Percentiles rank a stretch among this genome's conserved stretches.
Conservation (phyloP, 805 yeast genomes). For the Candida caryicola region DNA sequence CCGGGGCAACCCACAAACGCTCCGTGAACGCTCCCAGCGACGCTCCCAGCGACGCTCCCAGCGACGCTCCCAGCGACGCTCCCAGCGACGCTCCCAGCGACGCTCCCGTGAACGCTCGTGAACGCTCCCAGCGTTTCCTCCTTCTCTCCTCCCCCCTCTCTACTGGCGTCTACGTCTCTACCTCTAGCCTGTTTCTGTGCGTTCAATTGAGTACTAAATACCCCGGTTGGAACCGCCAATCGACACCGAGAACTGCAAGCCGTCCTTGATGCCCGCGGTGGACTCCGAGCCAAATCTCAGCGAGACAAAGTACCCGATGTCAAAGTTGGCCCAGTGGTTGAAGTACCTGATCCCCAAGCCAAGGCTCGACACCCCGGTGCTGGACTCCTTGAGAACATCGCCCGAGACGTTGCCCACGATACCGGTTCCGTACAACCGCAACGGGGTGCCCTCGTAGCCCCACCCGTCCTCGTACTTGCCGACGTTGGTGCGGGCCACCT, state of each 20-base stretch:
- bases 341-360: slow-evolving; percentile 40
- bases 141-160: background rate
- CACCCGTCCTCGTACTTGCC: slow-evolving; percentile 8
- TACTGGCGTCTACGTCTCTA: background rate
- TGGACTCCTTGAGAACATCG: slow-evolving; percentile 22
- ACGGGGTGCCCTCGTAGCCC: slow-evolving; percentile 28
- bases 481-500: slow-evolving; percentile 4
- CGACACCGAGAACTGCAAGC: slow-evolving; percentile 37
- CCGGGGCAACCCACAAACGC: too few relatives aligned
- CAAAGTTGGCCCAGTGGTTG: slow-evolving; percentile 40
- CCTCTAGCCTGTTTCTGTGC: background rate
- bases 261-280: slow-evolving; percentile 32
- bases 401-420: slow-evolving; percentile 60
- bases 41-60: too few relatives aligned
- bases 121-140: background rate
- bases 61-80: too few relatives aligned
- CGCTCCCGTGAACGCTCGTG: too few relatives aligned
- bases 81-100: too few relatives aligned
- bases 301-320: slow-evolving; percentile 38
- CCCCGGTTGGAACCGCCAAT: slow-evolving; percentile 36
- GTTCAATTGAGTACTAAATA: slow-evolving; percentile 1
- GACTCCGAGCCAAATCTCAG: slow-evolving; percentile 19
- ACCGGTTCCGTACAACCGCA: slow-evolving; percentile 56
- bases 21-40: too few relatives aligned
- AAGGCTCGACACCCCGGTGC: slow-evolving; percentile 21